Evolutionary conservation across 805 yeast genomes (phyloP), one percentile per base, ranked within the genome.

Genomic region (Candida parachauliodes): DNA sequence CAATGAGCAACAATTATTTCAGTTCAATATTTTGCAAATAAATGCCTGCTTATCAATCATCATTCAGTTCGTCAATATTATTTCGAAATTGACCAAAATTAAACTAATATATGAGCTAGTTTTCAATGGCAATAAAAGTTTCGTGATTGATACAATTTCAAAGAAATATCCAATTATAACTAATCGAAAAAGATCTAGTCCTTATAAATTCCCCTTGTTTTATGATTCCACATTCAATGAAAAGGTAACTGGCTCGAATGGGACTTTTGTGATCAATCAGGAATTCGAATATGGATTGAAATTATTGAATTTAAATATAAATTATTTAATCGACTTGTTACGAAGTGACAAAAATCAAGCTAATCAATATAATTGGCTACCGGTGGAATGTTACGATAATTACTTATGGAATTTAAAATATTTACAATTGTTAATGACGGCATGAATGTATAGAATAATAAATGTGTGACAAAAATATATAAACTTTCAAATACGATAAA

Each of bases 371-470:
- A n/a, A 31, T 11, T 31, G 27, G 27, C 51, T 65, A 10, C 72
- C 72, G 2, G 43, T 54, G 6, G 72, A 67, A 32, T 62, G 69
- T 36, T 34, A 56, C 12, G 73, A 67, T 44, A 65, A 66, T 40
- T 56, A 65, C 30, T 47, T 66, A 39, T 68, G 73, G 73, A 64
- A 54, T 32, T 42, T 68, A 17, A 60, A 68, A 41, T 68, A 59
- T 37, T 34, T 67, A 17, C 39, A 60, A 10, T 47, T 68, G 28
- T 64, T 55, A 43, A 43, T 66, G 26, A 65, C 70, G 1, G 62
- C 62, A 10, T 25, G 15, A 14, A 30, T 32, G 5, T 8, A n/a
- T n/a, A n/a, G n/a, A n/a, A n/a, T n/a, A n/a, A n/a, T n/a, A n/a
- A n/a, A n/a, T n/a, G n/a, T n/a, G n/a, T n/a, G n/a, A n/a, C n/a